These are phyloP conservation scores for Linnemannia exigua DNA, from an alignment of 192 early-diverging fungal genomes.

Conservation along the genomic window DNA sequence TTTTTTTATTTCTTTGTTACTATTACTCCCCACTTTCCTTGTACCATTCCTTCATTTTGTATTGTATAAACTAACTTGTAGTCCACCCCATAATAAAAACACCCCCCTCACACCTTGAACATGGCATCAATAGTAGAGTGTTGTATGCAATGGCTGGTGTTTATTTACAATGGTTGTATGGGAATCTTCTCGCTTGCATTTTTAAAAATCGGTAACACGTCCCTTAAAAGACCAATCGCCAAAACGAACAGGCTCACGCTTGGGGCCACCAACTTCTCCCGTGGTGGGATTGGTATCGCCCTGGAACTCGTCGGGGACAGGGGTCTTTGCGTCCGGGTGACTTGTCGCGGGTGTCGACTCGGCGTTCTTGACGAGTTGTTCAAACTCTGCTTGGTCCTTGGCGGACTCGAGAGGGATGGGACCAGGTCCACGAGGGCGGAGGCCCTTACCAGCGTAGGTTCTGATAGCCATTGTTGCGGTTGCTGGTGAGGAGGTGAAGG, in stretches of 20 bases:
- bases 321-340: conserved; percentile 66
- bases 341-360: conserved; percentile 30
- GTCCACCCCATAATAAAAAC: too few relatives aligned
- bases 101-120: background rate
- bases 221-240: conserved; percentile 86
- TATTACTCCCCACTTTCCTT: background rate
- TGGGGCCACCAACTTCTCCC: conserved; percentile 85
- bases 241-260: conserved; percentile 85
- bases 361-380: conserved; percentile 71
- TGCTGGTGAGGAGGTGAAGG: background rate
- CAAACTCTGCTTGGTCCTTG: conserved; percentile 79
- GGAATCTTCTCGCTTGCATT: too few relatives aligned
- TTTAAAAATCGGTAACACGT: conserved; percentile 72
- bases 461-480: background rate
- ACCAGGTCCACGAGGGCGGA: conserved; percentile 59
- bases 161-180: background rate
- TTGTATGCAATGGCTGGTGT: background rate
- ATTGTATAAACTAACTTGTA: background rate
- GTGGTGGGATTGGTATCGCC: conserved; percentile 84
- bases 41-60: background rate
- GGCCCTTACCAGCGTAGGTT: conserved; percentile 19
- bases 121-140: background rate
- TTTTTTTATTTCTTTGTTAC: background rate
- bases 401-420: conserved; percentile 80
- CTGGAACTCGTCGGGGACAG: conserved; percentile 71